A percentile compares a stretch with the other conserved stretches of the same genome.
These are phyloP conservation scores for Royoungia palumana DNA, from an alignment of 768 basidiomycete species.

Conservation along the genomic window DNA sequence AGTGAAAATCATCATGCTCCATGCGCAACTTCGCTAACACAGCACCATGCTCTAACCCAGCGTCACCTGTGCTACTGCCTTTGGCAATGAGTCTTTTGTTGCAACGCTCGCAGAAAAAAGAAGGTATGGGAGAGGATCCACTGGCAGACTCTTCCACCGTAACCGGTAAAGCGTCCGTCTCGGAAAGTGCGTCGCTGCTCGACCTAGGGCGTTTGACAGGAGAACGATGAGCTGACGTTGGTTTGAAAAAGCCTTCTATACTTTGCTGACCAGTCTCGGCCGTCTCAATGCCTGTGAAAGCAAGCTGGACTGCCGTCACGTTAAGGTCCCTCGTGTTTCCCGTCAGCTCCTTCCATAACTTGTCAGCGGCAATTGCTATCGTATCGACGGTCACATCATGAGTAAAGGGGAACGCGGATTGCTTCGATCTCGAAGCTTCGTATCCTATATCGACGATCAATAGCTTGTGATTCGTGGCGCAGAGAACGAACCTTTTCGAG, in stretches of 20 bases:
- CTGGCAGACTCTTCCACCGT: neutral
- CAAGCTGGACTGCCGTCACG: constrained; percentile 67
- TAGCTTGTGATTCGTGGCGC: neutral
- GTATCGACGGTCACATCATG: constrained; percentile 69
- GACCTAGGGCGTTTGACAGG: constrained; percentile 40
- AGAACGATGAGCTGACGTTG: constrained; percentile 23
- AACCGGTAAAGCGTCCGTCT: neutral
- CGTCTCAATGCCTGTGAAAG: constrained; percentile 74
- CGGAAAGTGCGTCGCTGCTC: constrained; percentile 15
- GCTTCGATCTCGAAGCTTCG: constrained; percentile 69
- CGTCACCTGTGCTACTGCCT: constrained; percentile 13
- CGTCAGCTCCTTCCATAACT: constrained; percentile 85
- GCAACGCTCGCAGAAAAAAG: constrained; percentile 61
- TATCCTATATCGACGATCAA: constrained; percentile 47
- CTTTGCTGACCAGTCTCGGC: constrained; percentile 77
- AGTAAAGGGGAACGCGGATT: constrained; percentile 83
- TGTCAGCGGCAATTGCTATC: constrained; percentile 72
- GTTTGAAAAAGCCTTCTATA: constrained; percentile 83
- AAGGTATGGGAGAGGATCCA: constrained; percentile 18
- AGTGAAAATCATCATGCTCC: constrained; percentile 90
- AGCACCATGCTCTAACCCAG: constrained; percentile 27
- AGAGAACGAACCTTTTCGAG: constrained; percentile 55
- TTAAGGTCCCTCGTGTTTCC: constrained; percentile 54
- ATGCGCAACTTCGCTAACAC: constrained; percentile 44
- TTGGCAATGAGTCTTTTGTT: constrained; percentile 42